Base-by-base conservation (phyloP, 1,284 basidiomycete genomes). In the Sphaerobolus stellatus region DNA sequence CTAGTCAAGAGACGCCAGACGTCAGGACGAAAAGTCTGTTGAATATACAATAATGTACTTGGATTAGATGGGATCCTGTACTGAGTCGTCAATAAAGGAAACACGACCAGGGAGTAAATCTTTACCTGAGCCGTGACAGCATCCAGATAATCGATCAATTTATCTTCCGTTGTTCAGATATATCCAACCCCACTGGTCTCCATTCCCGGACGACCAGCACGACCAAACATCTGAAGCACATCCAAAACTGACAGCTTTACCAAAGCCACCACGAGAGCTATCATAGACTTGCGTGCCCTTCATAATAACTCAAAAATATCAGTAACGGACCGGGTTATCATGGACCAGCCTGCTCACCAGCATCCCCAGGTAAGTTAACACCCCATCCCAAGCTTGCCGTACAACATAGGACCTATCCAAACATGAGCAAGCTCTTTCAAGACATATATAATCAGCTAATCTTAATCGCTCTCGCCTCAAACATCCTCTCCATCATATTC, bases 381-480 rank as follows among this genome's bases (percentile, higher is more conserved):
- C 97, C 97, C 97, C 97, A 99, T 1, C 97, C 97, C 30, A 99
- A 79, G 0, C 97, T 99, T 2, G 97, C 94, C 2, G 97, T 99
- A 76, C 97, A 99, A 71, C 94, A 98, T 9, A 99, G 78, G 47
- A 98, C 94, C 90, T 97, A 61, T 45, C n/a, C 34, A 18, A 47
- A 47, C 8, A n/a, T 9, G 14, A 53, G 34, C 27, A 27, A 22
- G 30, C 30, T 53, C 16, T 45, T 20, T 36, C 38, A 25, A 18
- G 13, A 13, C 20, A 18, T 11, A 13, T n/a, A n/a, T n/a, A 22
- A 9, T 1, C 28, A 2, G 53, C 68, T 34, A 33, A 94, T 94
- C 79, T 97, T 98, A 66, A 99, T 95, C 11, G 85, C 88, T 61
- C 87, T 84, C 11, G 90, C 86, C 64, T 92, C 91, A 62, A 99